phyloP scores from a whole-genome alignment of 768 basidiomycete species.

The Agrocybe praecox region DNA sequence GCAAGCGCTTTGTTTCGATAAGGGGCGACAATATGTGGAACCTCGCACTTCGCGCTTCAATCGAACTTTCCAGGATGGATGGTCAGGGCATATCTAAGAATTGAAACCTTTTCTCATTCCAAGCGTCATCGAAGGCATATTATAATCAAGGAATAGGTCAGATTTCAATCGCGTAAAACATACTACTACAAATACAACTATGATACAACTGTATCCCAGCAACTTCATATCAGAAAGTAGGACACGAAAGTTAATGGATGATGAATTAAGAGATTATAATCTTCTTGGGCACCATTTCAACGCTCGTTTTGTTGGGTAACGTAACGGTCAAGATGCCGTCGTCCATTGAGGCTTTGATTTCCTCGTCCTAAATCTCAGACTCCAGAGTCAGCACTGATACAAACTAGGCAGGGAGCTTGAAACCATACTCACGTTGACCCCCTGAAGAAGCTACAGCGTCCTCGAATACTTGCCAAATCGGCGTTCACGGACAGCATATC shows the following conservation, averaged over 20 bases:
- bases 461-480: conserved; percentile 46
- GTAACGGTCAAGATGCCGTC: conserved; percentile 49
- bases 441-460: conserved; percentile 50
- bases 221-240: no score
- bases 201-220: no score
- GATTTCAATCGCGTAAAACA: no score
- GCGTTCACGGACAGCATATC: conserved; percentile 47
- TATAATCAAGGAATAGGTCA: no score
- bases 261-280: conserved; percentile 35
- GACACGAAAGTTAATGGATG: no score
- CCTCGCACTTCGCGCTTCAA: no score
- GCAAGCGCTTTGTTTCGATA: background rate
- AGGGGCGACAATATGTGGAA: no score
- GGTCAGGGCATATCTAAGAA: no score
- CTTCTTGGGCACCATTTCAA: conserved; percentile 31
- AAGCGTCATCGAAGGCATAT: no score
- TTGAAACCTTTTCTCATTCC: no score
- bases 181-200: no score
- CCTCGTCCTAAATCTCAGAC: conserved; percentile 24
- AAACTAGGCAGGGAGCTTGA: background rate
- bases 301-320: conserved; percentile 48
- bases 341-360: conserved; percentile 42
- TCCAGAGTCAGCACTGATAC: background rate
- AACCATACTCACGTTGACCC: conserved; percentile 45
- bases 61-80: no score